A percentile compares a stretch with the other conserved stretches of the same genome.
These are phyloP conservation scores for Debaryomyces udenii DNA, from an alignment of 1,139 yeast genomes.

Conservation along the genomic window DNA sequence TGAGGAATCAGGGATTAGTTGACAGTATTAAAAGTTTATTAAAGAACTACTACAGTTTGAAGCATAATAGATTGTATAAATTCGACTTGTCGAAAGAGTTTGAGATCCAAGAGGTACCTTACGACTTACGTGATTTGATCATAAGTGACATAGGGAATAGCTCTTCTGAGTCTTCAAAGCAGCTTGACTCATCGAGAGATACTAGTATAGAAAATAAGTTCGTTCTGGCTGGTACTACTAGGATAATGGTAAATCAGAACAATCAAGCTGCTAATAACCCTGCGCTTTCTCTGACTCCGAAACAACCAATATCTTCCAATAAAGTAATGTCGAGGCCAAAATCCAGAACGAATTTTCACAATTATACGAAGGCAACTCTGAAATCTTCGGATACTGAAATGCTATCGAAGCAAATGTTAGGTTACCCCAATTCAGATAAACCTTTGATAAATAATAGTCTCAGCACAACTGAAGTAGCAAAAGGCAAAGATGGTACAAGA, in stretches of 20 bases:
- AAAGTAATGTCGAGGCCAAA: conserved; percentile 3
- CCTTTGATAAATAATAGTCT: neutral
- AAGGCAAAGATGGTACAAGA: neutral
- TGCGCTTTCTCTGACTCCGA: neutral
- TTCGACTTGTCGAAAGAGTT: conserved; percentile 55
- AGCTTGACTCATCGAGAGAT: neutral
- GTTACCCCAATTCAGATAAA: neutral
- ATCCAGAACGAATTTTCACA: conserved; percentile 7
- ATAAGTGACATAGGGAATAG: conserved; percentile 32
- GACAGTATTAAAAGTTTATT: conserved; percentile 26
- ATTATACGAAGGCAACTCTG: conserved; percentile 6
- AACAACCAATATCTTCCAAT: neutral
- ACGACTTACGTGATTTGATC: conserved; percentile 28
- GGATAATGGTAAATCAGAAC: conserved; percentile 11
- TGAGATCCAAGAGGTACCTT: conserved; percentile 39
- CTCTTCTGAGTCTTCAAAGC: neutral
- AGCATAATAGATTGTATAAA: conserved; percentile 33
- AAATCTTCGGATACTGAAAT: neutral
- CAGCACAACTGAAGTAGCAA: neutral
- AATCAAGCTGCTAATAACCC: neutral
- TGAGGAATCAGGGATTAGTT: conserved; percentile 18
- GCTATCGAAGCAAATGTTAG: neutral
- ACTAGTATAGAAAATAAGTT: conserved; percentile 4
- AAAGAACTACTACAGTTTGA: conserved; percentile 30
- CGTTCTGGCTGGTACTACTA: conserved; percentile 12